Conservation (phyloP, 2,329 filamentous ascomycete genomes). For the Golovinomyces cichoracearum region DNA sequence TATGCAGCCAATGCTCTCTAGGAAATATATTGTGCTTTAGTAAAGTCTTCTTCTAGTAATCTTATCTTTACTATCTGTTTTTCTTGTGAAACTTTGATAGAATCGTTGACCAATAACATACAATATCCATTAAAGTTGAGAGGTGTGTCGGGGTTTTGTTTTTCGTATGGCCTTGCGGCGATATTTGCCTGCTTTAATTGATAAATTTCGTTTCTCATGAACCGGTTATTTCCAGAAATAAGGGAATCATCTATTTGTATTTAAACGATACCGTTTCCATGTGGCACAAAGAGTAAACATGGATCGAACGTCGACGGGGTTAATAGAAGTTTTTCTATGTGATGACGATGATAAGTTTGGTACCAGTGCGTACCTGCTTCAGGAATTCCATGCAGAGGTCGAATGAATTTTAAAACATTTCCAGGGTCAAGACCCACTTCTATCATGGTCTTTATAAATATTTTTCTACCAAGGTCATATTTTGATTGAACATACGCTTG, state of each 20-base stretch:
- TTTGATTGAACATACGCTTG: slow-evolving; percentile 1
- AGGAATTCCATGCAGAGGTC: not conserved
- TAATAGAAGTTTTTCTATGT: slow-evolving; percentile 1
- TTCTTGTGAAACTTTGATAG: not conserved
- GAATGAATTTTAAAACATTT: not conserved
- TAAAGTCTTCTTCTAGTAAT: not conserved
- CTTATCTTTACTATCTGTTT: not conserved
- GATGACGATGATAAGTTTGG: slow-evolving; percentile 1
- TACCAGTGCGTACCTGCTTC: not conserved
- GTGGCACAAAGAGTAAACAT: slow-evolving; percentile 1
- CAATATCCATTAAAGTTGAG: slow-evolving; percentile 1
- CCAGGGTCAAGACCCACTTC: not conserved
- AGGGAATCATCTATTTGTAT: slow-evolving; percentile 2
- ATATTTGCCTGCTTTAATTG: slow-evolving; percentile 1
- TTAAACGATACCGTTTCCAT: slow-evolving; percentile 1
- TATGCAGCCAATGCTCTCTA: not conserved
- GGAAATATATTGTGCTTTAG: not conserved
- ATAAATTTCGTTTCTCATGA: not conserved
- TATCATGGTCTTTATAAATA: not conserved
- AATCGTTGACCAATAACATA: not conserved
- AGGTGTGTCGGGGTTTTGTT: not conserved
- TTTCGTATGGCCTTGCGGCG: not conserved
- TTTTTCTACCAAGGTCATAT: not conserved
- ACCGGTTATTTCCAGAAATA: not conserved
- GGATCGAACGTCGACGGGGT: slow-evolving; percentile 1